These are phyloP conservation scores for Ophiostoma populinum DNA, from an alignment of 2,329 filamentous ascomycete species.

Conservation along the genomic window DNA sequence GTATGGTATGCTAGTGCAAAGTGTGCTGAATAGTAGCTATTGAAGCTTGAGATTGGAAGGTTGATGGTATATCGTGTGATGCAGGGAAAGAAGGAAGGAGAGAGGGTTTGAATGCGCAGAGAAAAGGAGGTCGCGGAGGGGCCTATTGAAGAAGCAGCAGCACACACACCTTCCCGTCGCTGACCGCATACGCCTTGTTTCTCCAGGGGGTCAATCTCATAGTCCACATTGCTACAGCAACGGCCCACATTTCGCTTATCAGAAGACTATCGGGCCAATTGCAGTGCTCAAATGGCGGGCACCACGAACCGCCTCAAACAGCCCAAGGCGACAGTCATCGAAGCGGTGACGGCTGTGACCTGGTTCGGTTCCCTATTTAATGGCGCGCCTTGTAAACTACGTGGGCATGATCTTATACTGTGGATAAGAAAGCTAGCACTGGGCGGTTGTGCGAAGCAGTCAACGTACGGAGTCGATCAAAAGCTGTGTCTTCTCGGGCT, in stretches of 20 bases:
- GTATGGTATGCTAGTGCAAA: slow-evolving; percentile 1
- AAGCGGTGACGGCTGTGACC: neutral
- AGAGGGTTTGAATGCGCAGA: neutral
- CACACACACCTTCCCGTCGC: neutral
- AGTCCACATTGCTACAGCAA: slow-evolving; percentile 9
- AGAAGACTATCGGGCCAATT: neutral
- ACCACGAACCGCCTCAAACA: too few species aligned
- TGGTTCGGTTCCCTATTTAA: neutral
- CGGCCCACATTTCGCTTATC: slow-evolving; percentile 4
- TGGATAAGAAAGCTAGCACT: too few species aligned
- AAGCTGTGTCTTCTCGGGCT: too few species aligned
- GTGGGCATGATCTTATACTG: too few species aligned
- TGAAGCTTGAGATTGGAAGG: too few species aligned
- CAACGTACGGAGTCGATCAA: too few species aligned
- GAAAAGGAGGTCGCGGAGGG: neutral
- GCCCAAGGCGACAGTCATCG: too few species aligned
- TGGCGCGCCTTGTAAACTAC: too few species aligned
- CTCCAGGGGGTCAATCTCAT: neutral
- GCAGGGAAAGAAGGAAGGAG: neutral
- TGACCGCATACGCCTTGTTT: slow-evolving; percentile 1
- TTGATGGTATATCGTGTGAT: neutral
- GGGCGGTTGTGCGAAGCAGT: too few species aligned
- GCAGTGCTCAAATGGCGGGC: too few species aligned
- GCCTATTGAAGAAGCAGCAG: slow-evolving; percentile 1
- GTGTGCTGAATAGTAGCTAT: neutral